These are phyloP conservation scores for Thalassiosira mediterranea DNA, from an alignment of 352 stramenopile genomes.

Conservation along the genomic window DNA sequence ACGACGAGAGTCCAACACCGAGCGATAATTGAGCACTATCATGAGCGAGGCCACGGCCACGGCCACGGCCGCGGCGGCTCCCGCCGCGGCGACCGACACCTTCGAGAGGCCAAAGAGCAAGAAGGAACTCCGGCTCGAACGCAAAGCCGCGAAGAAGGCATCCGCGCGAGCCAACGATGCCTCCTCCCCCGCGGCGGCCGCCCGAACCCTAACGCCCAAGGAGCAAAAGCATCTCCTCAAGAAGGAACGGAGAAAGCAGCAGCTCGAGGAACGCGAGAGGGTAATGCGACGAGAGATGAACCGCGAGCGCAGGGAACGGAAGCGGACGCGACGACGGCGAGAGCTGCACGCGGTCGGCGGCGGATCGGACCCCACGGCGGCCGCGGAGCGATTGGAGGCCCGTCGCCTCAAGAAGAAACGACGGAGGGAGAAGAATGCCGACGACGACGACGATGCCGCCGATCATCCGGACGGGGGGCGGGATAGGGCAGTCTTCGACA, in stretches of 20 bases:
- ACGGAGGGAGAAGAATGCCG: constrained; percentile 23
- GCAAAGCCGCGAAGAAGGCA: constrained; percentile 34
- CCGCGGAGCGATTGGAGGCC: background rate
- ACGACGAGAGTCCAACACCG: too few relatives aligned
- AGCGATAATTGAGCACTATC: too few relatives aligned
- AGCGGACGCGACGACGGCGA: constrained; percentile 24
- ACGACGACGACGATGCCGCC: background rate
- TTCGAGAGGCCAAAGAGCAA: constrained; percentile 40
- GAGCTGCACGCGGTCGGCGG: constrained; percentile 19
- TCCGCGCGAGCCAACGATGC: background rate
- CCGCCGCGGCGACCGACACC: background rate
- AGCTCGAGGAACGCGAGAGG: constrained; percentile 39
- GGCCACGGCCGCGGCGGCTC: too few relatives aligned
- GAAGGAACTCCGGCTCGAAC: constrained; percentile 48
- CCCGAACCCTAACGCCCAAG: background rate
- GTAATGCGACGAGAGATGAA: constrained; percentile 19
- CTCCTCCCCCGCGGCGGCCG: constrained; percentile 11
- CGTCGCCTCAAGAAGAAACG: constrained; percentile 21
- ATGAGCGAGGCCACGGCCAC: too few relatives aligned
- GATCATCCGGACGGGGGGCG: background rate
- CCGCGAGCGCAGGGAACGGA: constrained; percentile 29
- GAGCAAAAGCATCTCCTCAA: constrained; percentile 27
- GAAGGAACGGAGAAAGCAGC: constrained; percentile 39
- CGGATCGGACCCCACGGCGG: constrained; percentile 1
- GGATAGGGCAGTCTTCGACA: constrained; percentile 19